Conservation (phyloP, 23 red algal genomes). For the Agarophyton chilense region DNA sequence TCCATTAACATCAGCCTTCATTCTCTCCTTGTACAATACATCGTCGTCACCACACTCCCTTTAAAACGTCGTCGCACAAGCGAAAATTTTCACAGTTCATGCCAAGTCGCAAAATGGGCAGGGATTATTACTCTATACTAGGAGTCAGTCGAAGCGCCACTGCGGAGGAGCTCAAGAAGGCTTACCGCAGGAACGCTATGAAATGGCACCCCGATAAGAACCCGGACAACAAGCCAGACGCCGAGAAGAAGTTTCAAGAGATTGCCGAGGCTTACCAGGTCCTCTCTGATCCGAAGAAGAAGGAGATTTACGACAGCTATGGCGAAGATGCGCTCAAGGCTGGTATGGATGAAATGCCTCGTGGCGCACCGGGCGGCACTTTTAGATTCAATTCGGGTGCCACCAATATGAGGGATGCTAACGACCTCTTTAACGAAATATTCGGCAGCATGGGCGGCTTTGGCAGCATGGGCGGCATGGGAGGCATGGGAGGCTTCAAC, state of each 20-base stretch:
- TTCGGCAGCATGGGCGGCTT: slow-evolving; percentile 73
- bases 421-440: slow-evolving; percentile 91
- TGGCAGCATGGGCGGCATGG: slow-evolving; percentile 75
- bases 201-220: slow-evolving; percentile 98
- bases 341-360: slow-evolving; percentile 78
- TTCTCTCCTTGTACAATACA: neutral
- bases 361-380: neutral
- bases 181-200: slow-evolving; percentile 86
- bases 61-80: slow-evolving; percentile 20
- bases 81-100: slow-evolving; percentile 32
- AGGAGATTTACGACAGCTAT: slow-evolving; percentile 96
- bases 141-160: slow-evolving; percentile 81
- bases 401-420: slow-evolving; percentile 48
- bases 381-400: slow-evolving; percentile 35
- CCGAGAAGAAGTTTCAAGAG: slow-evolving; percentile 94
- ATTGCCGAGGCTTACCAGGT: slow-evolving; percentile 90
- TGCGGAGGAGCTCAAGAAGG: slow-evolving; percentile 75
- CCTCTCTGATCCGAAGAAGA: slow-evolving; percentile 92
- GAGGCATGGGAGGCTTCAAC: slow-evolving; percentile 48
- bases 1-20: neutral
- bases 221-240: slow-evolving; percentile 86
- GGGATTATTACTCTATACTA: slow-evolving; percentile 89
- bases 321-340: slow-evolving; percentile 95
- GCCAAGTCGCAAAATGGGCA: slow-evolving; percentile 64
- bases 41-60: neutral